Evolutionary conservation across 371 early-diverging fungal species (phyloP), one percentile per base, ranked within the genome.

Genomic region (Actinomucor elegans): DNA sequence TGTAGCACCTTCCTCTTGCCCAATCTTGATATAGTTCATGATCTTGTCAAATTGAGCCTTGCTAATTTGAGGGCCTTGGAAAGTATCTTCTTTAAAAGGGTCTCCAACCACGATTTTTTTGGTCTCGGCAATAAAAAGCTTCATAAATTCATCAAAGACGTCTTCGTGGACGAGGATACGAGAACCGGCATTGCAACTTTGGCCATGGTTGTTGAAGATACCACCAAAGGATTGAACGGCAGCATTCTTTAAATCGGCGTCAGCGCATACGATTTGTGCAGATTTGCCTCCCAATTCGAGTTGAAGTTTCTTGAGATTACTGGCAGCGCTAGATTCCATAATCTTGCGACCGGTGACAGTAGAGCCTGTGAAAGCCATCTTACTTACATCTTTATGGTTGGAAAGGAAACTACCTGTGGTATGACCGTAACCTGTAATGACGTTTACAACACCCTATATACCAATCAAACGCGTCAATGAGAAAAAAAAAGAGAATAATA

Each of bases 211-310:
- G 64, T 83, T 77, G 62, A 81, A 93, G 58, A 85, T 83, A 52
- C 88, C 94, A 10, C 75, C 80, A 57, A 79, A 68, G 11, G 87
- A 83, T 55, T 81, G 79, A 42, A 75, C 73, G n/a, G 92, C 90
- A 6, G 93, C 93, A 42, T 77, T 71, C 15, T 86, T 86, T 32
- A 94, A 57, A 59, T 95, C 89, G 4, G 90, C 93, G 63, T 92
- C 94, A 5, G 81, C 85, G 69, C 87, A 90, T 12, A 96, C 89
- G 41, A 94, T 90, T 51, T 87, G 80, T 0, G 95, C 90, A 21
- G 85, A 86, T 77, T 96, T 96, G 47, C 97, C 97, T 43, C 96
- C 96, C 21, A 96, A 84, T 67, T 96, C 96, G 20, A 96, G 83
- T 26, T 89, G 81, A 21, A 90, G 79, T 15, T 81, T 69, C 66